These are phyloP conservation scores for Fusarium tupiense DNA, from an alignment of 2,329 filamentous ascomycete genomes.

Conservation along the genomic window DNA sequence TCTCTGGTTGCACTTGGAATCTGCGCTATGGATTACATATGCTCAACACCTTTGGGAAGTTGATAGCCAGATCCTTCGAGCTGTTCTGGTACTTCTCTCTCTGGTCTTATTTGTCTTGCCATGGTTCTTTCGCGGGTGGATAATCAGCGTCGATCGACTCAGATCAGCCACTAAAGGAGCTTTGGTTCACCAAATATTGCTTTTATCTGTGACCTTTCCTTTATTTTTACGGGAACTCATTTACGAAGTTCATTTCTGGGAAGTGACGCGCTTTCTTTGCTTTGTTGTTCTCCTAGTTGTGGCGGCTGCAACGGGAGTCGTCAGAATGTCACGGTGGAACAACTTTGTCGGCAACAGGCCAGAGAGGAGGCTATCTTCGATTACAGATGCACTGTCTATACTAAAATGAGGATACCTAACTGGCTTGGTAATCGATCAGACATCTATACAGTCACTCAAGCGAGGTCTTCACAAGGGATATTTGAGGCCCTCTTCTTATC, in stretches of 20 bases:
- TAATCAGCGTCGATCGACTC: background rate
- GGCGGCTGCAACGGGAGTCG: background rate
- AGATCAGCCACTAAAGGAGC: background rate
- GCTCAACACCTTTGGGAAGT: background rate
- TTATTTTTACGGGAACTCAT: background rate
- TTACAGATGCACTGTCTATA: background rate
- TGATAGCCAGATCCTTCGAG: rapidly evolving
- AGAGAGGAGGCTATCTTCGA: background rate
- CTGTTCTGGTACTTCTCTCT: background rate
- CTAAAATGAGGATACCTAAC: rapidly evolving
- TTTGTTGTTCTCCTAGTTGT: no score
- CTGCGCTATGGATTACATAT: background rate
- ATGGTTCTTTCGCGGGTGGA: background rate
- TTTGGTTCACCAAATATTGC: background rate
- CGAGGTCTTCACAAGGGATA: background rate
- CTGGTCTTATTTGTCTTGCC: background rate
- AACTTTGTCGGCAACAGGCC: background rate
- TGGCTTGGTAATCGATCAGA: no score
- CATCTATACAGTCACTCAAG: background rate
- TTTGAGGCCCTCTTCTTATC: background rate
- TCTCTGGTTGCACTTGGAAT: background rate
- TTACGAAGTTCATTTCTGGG: background rate
- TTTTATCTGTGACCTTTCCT: background rate
- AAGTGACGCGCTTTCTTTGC: background rate
- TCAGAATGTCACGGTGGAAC: background rate